A percentile compares a stretch with the other conserved stretches of the same genome.
These are phyloP conservation scores for Fusarium secorum DNA, from an alignment of 2,329 filamentous ascomycete genomes.

Conservation along the genomic window DNA sequence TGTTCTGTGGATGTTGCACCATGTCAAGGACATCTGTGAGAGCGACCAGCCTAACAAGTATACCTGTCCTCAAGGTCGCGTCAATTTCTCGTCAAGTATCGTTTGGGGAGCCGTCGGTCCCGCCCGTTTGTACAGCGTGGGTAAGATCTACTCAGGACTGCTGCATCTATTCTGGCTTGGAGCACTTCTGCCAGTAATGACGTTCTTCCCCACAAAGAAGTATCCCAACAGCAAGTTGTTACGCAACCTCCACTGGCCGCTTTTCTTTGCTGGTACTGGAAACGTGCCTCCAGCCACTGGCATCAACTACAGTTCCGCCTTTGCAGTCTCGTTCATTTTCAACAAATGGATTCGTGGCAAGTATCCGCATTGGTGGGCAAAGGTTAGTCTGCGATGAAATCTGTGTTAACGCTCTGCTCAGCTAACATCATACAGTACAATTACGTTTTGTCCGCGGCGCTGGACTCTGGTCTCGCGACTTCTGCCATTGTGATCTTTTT, in stretches of 20 bases:
- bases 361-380: neutral
- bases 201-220: neutral
- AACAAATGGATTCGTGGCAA: conserved; percentile 2
- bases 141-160: neutral
- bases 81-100: neutral
- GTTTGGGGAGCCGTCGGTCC: neutral
- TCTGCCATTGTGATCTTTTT: conserved; percentile 2
- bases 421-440: neutral
- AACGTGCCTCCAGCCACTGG: neutral
- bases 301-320: neutral
- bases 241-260: neutral
- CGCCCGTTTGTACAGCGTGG: neutral
- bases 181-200: neutral
- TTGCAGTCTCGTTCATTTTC: neutral
- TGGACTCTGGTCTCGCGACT: neutral
- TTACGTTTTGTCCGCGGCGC: neutral
- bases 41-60: neutral
- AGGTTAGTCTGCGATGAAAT: neutral
- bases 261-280: neutral
- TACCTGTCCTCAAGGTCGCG: neutral
- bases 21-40: neutral
- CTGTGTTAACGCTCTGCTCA: accelerated
- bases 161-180: neutral
- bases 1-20: neutral
- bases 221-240: neutral